phyloP scores from a whole-genome alignment of 352 stramenopile genomes.

The Phytopythium chamaehyphon region DNA sequence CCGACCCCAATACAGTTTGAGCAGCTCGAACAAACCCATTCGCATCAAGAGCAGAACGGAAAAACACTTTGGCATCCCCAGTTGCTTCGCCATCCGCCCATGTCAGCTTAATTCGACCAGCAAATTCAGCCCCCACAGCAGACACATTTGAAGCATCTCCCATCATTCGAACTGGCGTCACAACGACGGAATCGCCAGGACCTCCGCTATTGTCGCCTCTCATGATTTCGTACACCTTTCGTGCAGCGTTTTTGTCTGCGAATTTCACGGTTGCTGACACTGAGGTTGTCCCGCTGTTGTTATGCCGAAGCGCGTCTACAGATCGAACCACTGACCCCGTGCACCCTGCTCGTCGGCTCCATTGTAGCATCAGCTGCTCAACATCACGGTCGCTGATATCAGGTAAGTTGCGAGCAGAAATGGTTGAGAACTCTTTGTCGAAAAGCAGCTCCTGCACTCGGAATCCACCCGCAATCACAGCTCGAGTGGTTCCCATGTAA shows the following conservation, averaged over 20 bases:
- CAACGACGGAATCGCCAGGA: background rate
- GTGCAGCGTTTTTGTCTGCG: conserved; percentile 8
- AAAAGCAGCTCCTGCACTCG: background rate
- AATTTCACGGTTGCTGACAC: conserved; percentile 7
- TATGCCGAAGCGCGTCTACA: background rate
- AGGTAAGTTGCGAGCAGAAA: background rate
- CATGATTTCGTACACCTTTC: conserved; percentile 9
- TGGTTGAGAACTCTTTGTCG: background rate
- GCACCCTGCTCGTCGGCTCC: background rate
- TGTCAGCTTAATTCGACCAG: conserved; percentile 20
- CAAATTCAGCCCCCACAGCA: conserved; percentile 8
- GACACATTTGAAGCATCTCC: background rate
- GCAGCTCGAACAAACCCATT: background rate
- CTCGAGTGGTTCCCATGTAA: background rate
- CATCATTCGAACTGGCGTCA: background rate
- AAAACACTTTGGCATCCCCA: conserved; percentile 16
- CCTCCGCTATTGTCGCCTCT: conserved; percentile 13
- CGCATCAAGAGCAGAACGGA: conserved; percentile 8
- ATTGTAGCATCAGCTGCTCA: background rate
- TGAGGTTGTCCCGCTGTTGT: background rate
- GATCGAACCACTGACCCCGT: background rate
- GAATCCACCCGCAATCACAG: background rate
- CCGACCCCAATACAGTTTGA: background rate
- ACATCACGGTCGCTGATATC: conserved; percentile 1
- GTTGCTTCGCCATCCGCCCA: conserved; percentile 18